These are phyloP conservation scores for Barnettozyma populi DNA, from an alignment of 805 yeast species.

Conservation along the genomic window DNA sequence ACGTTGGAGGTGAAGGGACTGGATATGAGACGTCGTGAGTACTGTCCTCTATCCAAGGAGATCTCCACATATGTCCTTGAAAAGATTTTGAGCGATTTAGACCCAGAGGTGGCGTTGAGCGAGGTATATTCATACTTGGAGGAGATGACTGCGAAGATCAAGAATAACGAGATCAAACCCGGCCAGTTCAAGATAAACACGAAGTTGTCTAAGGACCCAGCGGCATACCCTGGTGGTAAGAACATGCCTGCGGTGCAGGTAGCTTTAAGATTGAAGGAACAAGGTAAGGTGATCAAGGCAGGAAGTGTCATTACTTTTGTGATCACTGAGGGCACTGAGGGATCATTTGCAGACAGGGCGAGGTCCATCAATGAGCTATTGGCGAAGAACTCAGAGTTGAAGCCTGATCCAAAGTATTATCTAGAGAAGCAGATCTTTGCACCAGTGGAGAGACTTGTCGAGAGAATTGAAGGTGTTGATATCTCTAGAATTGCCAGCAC, in stretches of 20 bases:
- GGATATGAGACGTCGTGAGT: constrained; percentile 96
- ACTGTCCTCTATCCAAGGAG: constrained; percentile 87
- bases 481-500: constrained; percentile 68
- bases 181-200: constrained; percentile 77
- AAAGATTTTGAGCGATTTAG: constrained; percentile 64
- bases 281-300: constrained; percentile 82
- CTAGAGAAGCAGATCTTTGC: constrained; percentile 85
- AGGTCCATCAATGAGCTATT: constrained; percentile 73
- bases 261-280: constrained; percentile 72
- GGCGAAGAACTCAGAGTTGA: constrained; percentile 41
- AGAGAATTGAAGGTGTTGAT: constrained; percentile 83
- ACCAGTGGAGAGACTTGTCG: constrained; percentile 84
- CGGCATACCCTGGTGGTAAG: constrained; percentile 73
- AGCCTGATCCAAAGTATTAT: constrained; percentile 74
- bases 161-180: constrained; percentile 54
- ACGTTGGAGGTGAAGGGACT: constrained; percentile 88
- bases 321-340: constrained; percentile 52
- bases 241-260: constrained; percentile 88
- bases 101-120: constrained; percentile 68
- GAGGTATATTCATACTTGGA: constrained; percentile 71
- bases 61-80: constrained; percentile 71
- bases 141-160: constrained; percentile 50
- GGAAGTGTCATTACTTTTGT: constrained; percentile 89
- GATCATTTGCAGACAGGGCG: constrained; percentile 72
- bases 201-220: constrained; percentile 85